phyloP scores from a whole-genome alignment of 805 yeast genomes.

The Saturnispora sanitii region DNA sequence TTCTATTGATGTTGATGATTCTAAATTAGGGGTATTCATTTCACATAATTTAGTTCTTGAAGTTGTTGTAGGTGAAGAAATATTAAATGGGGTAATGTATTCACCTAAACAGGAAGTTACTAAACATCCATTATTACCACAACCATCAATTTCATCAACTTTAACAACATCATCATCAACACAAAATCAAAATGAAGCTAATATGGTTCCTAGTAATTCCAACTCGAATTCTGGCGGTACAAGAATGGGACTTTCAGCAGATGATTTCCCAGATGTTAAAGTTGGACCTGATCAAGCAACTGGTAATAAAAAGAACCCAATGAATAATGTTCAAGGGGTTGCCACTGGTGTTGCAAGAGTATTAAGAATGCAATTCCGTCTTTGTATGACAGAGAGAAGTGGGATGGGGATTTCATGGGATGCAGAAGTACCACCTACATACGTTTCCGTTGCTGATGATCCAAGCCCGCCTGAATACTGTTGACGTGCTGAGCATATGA shows the following conservation, averaged over 20 bases:
- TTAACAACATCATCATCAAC: neutral
- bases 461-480: conserved; percentile 81
- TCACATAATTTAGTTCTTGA: conserved; percentile 74
- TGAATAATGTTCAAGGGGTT: conserved; percentile 39
- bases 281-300: conserved; percentile 25
- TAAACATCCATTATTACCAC: conserved; percentile 2
- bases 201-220: too few relatives aligned
- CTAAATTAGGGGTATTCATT: conserved; percentile 66
- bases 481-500: conserved; percentile 5
- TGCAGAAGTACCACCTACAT: conserved; percentile 97
- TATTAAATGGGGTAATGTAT: conserved; percentile 32
- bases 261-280: conserved; percentile 18
- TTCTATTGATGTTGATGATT: conserved; percentile 76
- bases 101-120: neutral
- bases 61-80: conserved; percentile 89
- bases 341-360: conserved; percentile 96
- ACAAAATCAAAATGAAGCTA: neutral
- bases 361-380: conserved; percentile 84
- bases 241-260: conserved; percentile 6
- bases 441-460: conserved; percentile 55
- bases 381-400: conserved; percentile 77
- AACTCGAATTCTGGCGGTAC: neutral
- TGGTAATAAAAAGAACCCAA: conserved; percentile 23
- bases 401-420: conserved; percentile 98
- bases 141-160: conserved; percentile 1